These are phyloP conservation scores for Aspergillus pseudoterreus DNA, from an alignment of 2,329 filamentous ascomycete genomes.

Conservation along the genomic window DNA sequence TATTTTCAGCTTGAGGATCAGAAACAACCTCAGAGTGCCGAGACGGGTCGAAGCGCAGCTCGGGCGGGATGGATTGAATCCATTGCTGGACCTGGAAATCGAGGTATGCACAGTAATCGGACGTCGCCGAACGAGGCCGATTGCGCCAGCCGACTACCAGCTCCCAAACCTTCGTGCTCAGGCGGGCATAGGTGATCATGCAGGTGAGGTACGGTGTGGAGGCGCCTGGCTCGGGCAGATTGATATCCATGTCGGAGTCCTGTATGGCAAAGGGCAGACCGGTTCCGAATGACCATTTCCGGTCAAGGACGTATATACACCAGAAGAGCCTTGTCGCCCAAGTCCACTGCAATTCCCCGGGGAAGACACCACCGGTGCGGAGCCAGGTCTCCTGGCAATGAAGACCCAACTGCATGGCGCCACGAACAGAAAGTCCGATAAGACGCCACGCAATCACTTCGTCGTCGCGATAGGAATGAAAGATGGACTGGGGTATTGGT, in stretches of 20 bases:
- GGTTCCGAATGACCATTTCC: constrained; percentile 52
- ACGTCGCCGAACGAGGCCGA: constrained; percentile 28
- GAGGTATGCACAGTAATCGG: constrained; percentile 39
- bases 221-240: constrained; percentile 43
- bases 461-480: constrained; percentile 45
- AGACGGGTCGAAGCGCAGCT: constrained; percentile 38
- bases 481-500: constrained; percentile 24
- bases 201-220: constrained; percentile 43
- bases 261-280: constrained; percentile 49
- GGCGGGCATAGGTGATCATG: constrained; percentile 47
- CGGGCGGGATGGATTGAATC: constrained; percentile 44
- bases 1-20: constrained; percentile 24
- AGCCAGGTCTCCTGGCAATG: constrained; percentile 45
- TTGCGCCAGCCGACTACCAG: constrained; percentile 39
- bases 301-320: constrained; percentile 51
- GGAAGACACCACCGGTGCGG: constrained; percentile 32
- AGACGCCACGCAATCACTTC: constrained; percentile 49
- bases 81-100: constrained; percentile 45
- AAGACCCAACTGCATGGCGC: constrained; percentile 48
- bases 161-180: constrained; percentile 48
- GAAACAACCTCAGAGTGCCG: constrained; percentile 8
- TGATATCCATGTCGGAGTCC: constrained; percentile 49
- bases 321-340: constrained; percentile 45
- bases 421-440: constrained; percentile 46
- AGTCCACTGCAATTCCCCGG: constrained; percentile 33